Conservation (phyloP, 768 basidiomycete species). For the Pilatotrama ljubarskyi region DNA sequence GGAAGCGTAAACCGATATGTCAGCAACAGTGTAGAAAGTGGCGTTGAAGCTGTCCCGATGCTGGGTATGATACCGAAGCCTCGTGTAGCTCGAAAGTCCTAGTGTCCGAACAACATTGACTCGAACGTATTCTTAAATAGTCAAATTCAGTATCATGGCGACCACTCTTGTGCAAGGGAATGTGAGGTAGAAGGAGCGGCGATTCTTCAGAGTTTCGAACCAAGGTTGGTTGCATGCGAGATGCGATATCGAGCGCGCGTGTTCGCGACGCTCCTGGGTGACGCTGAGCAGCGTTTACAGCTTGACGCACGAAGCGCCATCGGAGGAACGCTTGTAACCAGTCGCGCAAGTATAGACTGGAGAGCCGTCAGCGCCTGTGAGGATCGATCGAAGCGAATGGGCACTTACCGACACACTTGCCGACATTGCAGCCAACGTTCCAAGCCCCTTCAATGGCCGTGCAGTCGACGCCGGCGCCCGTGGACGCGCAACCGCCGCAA, state of each 20-base stretch:
- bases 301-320: conserved; percentile 45
- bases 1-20: conserved; percentile 8
- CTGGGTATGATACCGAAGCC: conserved; percentile 13
- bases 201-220: conserved; percentile 12
- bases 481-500: conserved; percentile 73
- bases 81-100: conserved; percentile 1
- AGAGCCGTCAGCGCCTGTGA: conserved; percentile 8
- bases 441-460: conserved; percentile 62
- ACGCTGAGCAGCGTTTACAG: conserved; percentile 29
- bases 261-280: conserved; percentile 1
- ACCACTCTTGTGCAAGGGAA: conserved; percentile 14
- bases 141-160: not conserved
- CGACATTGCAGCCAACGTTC: conserved; percentile 69
- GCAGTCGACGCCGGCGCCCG: conserved; percentile 71
- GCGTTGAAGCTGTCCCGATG: conserved; percentile 12
- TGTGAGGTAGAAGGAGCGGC: conserved; percentile 15
- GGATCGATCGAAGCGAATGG: not conserved
- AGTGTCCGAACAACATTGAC: conserved; percentile 6
- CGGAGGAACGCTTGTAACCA: conserved; percentile 45
- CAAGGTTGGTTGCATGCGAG: not conserved
- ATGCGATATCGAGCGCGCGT: not conserved
- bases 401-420: conserved; percentile 52
- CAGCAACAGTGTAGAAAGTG: not conserved
- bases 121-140: conserved; percentile 5
- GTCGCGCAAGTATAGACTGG: conserved; percentile 52